phyloP scores from a whole-genome alignment of 2,329 filamentous ascomycete genomes.

The Exophiala phaeomuriformis region DNA sequence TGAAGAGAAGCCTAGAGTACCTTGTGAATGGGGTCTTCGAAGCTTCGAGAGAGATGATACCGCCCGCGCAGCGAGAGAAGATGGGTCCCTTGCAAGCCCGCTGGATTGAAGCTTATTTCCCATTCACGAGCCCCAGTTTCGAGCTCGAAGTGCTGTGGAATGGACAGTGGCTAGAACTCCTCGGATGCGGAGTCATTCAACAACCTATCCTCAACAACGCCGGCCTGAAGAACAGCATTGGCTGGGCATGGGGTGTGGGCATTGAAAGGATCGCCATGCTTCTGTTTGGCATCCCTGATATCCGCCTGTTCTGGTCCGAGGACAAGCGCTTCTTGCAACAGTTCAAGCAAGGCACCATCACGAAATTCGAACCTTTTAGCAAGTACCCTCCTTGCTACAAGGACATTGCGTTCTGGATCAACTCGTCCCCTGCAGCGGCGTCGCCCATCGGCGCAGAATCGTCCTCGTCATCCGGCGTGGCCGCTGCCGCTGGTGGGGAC shows the following conservation, averaged over 20 bases:
- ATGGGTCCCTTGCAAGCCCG: slow-evolving; percentile 67
- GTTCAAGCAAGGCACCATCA: slow-evolving; percentile 54
- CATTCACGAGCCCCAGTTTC: slow-evolving; percentile 92
- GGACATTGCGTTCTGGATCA: slow-evolving; percentile 91
- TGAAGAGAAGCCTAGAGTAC: slow-evolving; percentile 81
- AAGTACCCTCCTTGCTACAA: slow-evolving; percentile 84
- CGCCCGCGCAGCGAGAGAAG: slow-evolving; percentile 30
- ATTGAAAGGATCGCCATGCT: slow-evolving; percentile 96
- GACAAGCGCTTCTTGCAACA: slow-evolving; percentile 81
- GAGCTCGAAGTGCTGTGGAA: slow-evolving; percentile 94
- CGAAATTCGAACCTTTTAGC: slow-evolving; percentile 76
- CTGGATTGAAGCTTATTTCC: slow-evolving; percentile 97
- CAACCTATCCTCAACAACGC: slow-evolving; percentile 75
- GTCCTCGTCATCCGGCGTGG: slow-evolving; percentile 33
- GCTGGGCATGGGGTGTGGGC: slow-evolving; percentile 94
- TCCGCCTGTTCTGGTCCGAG: slow-evolving; percentile 88
- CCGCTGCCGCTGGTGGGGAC: slow-evolving; percentile 31
- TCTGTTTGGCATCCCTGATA: slow-evolving; percentile 91
- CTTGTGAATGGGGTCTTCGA: slow-evolving; percentile 87
- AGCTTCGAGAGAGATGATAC: slow-evolving; percentile 52
- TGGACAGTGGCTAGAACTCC: slow-evolving; percentile 89
- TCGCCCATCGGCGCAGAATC: slow-evolving; percentile 41
- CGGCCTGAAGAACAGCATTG: slow-evolving; percentile 64
- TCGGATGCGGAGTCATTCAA: slow-evolving; percentile 85
- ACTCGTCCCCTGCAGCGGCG: slow-evolving; percentile 31